Evolutionary conservation across 768 basidiomycete species (phyloP), one percentile per base, ranked within the genome.

Genomic region (Amanita pallidorosea): DNA sequence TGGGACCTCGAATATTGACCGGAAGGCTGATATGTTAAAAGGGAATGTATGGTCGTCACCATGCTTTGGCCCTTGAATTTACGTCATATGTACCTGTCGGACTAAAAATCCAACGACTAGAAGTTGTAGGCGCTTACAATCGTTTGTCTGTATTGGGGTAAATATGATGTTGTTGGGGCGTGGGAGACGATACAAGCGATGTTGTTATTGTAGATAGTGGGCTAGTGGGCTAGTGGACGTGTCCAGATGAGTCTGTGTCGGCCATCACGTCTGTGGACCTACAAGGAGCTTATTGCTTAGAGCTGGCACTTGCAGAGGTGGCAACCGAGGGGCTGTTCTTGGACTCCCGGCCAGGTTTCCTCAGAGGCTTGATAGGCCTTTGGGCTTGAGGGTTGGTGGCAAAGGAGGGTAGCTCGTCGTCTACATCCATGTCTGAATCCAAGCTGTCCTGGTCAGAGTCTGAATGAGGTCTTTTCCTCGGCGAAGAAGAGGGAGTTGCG

Each of bases 391-490:
- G 20, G 22, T 36, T 22, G n/a, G 22, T 27, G 6, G 36, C 7
- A 25, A 48, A 25, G n/a, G 47, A 37, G 7, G 47, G 47, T 2
- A 48, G 37, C 25, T 48, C 47, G n/a, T 48, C 47, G 34, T 35
- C 36, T 4, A 48, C 35, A 3, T 48, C 47, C 47, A 48, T 37
- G 47, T 48, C 47, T 27, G 47, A 48, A 27, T 48, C 35, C n/a
- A 22, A 25, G 23, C 25, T 12, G 36, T 43, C 11, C 12, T 51
- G 20, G 15, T 51, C 65, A 18, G 56, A 55, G 38, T 64, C 63
- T 47, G 70, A 63, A 48, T 68, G 67, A 46, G 68, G 56, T 52
- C 73, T 63, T 58, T 76, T 76, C 45, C 58, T 61, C 0, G 53
- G 53, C 22, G 51, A 38, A 12, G 56, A 46, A 31, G 57, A 43